Evolutionary conservation across 495 filamentous ascomycete genomes (phyloP).

Genomic region (Podospora australis): DNA sequence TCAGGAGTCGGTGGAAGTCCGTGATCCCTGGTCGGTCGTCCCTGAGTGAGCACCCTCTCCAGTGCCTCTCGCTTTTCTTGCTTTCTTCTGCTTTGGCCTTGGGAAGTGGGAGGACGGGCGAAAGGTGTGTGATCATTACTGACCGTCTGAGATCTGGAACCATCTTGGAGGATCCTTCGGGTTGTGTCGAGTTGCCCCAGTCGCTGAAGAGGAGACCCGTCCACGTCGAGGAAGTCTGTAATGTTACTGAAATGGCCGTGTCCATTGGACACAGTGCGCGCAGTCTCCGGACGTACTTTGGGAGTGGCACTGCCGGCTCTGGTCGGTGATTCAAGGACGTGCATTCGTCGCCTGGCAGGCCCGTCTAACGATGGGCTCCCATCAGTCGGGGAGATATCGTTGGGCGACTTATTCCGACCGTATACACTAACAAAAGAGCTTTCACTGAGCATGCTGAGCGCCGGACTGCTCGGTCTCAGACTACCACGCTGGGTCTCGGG

Average conservation of each 20-base stretch:
- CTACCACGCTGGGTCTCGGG: conserved; percentile 23
- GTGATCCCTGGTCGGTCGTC: conserved; percentile 22
- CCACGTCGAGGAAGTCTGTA: conserved; percentile 32
- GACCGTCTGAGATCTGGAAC: conserved; percentile 17
- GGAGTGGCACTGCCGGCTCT: conserved; percentile 9
- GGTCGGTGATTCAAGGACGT: conserved; percentile 18
- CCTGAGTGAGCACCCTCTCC: conserved; percentile 34
- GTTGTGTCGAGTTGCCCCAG: conserved; percentile 31
- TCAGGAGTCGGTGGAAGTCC: conserved; percentile 49
- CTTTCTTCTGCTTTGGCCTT: conserved; percentile 25
- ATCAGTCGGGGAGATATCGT: conserved; percentile 16
- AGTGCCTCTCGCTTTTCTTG: conserved; percentile 38
- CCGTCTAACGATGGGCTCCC: conserved; percentile 25
- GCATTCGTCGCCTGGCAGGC: conserved; percentile 8
- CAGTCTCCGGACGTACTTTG: conserved; percentile 10
- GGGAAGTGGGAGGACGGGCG: conserved; percentile 8
- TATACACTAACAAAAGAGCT: conserved; percentile 69
- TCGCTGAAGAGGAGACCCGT: conserved; percentile 34
- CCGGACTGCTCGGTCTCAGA: conserved; percentile 49
- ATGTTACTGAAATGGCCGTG: conserved; percentile 34
- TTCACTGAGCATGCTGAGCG: conserved; percentile 71
- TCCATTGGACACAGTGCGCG: conserved; percentile 11
- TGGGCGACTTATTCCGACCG: conserved; percentile 35
- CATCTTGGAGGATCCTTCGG: conserved; percentile 13
- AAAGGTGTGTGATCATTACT: conserved; percentile 19